These are phyloP conservation scores for Marasmius sp. DNA, from an alignment of 1,284 basidiomycete genomes.

Conservation along the genomic window DNA sequence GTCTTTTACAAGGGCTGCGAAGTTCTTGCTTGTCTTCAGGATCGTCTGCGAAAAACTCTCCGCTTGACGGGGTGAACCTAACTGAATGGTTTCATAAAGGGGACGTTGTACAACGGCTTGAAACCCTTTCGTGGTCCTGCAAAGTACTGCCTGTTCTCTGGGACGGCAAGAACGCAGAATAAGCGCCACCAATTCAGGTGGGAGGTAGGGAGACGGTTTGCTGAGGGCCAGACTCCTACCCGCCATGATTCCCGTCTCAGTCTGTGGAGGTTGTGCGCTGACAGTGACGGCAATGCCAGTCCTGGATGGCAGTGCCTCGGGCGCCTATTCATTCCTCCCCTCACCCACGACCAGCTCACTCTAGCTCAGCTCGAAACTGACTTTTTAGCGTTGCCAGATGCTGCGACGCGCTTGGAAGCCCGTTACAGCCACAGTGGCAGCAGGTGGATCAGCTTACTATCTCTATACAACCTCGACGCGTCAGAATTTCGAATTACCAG, in stretches of 20 bases:
- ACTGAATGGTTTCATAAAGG: not conserved
- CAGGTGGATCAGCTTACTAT: conserved; percentile 51
- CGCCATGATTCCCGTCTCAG: too few relatives aligned
- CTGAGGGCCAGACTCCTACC: not conserved
- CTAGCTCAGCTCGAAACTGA: too few relatives aligned
- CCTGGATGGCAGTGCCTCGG: not conserved
- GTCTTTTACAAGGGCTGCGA: not conserved
- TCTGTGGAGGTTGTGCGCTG: too few relatives aligned
- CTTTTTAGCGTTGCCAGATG: conserved; percentile 37
- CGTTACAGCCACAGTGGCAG: conserved; percentile 44
- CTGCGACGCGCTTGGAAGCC: conserved; percentile 68
- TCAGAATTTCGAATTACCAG: conserved; percentile 33
- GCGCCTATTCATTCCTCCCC: not conserved
- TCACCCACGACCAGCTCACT: conserved; percentile 8
- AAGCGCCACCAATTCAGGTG: not conserved
- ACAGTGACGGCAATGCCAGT: too few relatives aligned
- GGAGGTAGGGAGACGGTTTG: not conserved
- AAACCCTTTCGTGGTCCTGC: not conserved
- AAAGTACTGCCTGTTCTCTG: not conserved
- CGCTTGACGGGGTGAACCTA: not conserved
- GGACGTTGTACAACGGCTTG: not conserved
- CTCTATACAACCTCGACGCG: conserved; percentile 34
- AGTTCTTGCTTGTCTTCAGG: not conserved
- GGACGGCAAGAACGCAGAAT: not conserved
- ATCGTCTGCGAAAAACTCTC: not conserved